Evolutionary conservation across 805 yeast species (phyloP).

Genomic region (Yarrowia sp.): DNA sequence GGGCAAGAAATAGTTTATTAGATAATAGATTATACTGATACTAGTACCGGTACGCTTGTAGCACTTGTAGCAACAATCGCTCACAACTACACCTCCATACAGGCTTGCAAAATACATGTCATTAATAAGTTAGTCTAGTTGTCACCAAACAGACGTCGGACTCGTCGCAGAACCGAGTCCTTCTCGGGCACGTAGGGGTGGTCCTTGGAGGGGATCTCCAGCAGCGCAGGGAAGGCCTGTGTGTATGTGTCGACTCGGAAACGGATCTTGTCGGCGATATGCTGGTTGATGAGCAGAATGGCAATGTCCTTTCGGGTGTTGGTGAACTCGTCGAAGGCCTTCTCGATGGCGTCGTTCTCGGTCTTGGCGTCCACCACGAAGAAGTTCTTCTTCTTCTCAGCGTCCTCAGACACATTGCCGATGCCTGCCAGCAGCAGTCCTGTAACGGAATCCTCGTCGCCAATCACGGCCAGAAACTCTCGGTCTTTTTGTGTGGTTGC

Average conservation of each 20-base stretch:
- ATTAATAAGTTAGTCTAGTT: slow-evolving; percentile 37
- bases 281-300: slow-evolving; percentile 88
- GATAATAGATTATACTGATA: too few relatives aligned
- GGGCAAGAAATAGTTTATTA: slow-evolving; percentile 10
- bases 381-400: slow-evolving; percentile 70
- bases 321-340: slow-evolving; percentile 74
- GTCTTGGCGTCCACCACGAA: slow-evolving; percentile 80
- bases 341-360: slow-evolving; percentile 67
- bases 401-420: slow-evolving; percentile 68
- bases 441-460: slow-evolving; percentile 96
- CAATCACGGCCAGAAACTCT: slow-evolving; percentile 85
- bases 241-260: slow-evolving; percentile 76
- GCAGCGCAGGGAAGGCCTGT: slow-evolving; percentile 90
- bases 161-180: slow-evolving; percentile 92
- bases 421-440: slow-evolving; percentile 94
- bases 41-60: too few relatives aligned
- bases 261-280: slow-evolving; percentile 87
- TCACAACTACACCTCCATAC: background rate
- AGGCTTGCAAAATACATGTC: background rate
- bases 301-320: slow-evolving; percentile 83
- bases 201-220: slow-evolving; percentile 97
- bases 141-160: slow-evolving; percentile 92
- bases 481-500: slow-evolving; percentile 49
- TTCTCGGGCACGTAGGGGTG: slow-evolving; percentile 98
- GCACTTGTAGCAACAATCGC: background rate